Conservation (phyloP, 2,329 filamentous ascomycete species). For the Exophiala mesophila region DNA sequence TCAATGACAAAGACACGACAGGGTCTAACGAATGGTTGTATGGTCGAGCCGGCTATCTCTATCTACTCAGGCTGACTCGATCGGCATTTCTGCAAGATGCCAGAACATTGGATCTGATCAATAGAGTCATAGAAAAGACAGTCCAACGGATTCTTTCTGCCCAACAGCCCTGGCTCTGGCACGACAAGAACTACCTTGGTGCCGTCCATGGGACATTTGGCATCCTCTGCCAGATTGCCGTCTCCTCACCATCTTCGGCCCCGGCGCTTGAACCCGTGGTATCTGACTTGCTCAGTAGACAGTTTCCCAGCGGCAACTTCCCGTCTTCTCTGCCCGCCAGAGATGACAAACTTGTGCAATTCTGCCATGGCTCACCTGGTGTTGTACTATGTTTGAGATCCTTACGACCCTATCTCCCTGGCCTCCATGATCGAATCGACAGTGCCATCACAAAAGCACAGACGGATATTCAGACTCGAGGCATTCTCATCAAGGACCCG, state of each 20-base stretch:
- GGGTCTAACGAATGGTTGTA: constrained; percentile 61
- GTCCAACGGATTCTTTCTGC: constrained; percentile 56
- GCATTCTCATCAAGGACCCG: constrained; percentile 59
- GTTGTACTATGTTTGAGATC: constrained; percentile 55
- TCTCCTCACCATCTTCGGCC: constrained; percentile 32
- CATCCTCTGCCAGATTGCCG: constrained; percentile 64
- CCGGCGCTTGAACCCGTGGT: constrained; percentile 51
- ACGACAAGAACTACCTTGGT: constrained; percentile 59
- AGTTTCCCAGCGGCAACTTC: constrained; percentile 55
- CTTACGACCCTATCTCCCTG: constrained; percentile 50
- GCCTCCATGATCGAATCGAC: constrained; percentile 15
- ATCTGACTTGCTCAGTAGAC: constrained; percentile 53
- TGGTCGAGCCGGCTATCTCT: constrained; percentile 64
- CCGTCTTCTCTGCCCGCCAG: constrained; percentile 42
- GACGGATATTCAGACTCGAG: constrained; percentile 52
- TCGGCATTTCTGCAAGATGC: constrained; percentile 50
- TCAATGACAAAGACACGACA: constrained; percentile 28
- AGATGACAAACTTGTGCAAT: constrained; percentile 49
- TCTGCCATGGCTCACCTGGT: constrained; percentile 64
- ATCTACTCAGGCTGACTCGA: constrained; percentile 60
- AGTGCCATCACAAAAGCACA: constrained; percentile 31
- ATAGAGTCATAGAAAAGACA: constrained; percentile 52
- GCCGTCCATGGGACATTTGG: constrained; percentile 65
- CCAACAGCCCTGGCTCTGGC: constrained; percentile 58
- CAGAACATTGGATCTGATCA: constrained; percentile 46